Percentiles rank a stretch among this genome's conserved stretches.
Evolutionary conservation across 495 filamentous ascomycete species (phyloP).

Genomic region (Neurospora discreta): DNA sequence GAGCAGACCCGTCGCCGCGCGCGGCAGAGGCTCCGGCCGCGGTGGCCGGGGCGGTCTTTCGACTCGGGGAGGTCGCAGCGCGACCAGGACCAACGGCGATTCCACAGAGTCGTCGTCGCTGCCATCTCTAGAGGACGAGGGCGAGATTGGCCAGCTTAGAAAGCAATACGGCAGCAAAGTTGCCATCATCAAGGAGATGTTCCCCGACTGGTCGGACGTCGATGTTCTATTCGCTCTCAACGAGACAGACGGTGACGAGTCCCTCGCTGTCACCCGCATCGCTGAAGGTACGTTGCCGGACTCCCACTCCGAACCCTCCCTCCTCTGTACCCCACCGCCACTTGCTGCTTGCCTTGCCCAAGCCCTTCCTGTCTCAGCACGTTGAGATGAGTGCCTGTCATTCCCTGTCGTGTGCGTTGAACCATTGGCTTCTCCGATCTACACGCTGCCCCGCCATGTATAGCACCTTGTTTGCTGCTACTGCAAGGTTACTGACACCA

Average conservation of each 20-base stretch:
- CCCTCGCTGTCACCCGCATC: constrained; percentile 76
- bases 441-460: not conserved
- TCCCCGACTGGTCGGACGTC: constrained; percentile 83
- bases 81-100: constrained; percentile 32
- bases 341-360: not conserved
- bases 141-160: constrained; percentile 85
- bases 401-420: not conserved
- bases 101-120: constrained; percentile 49
- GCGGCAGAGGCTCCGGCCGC: constrained; percentile 31
- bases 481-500: constrained; percentile 17
- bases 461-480: not conserved
- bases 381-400: not conserved
- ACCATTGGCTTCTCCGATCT: not conserved
- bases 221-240: constrained; percentile 84
- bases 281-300: constrained; percentile 58
- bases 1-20: constrained; percentile 55
- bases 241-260: constrained; percentile 83
- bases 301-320: constrained; percentile 3
- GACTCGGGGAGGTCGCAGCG: constrained; percentile 56
- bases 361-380: not conserved
- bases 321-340: not conserved
- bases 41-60: constrained; percentile 69
- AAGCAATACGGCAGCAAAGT: constrained; percentile 70
- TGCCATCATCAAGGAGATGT: constrained; percentile 73
- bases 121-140: constrained; percentile 62